phyloP scores from a whole-genome alignment of 176 grass and related monocot species.

The Cymbopogon citratus region DNA sequence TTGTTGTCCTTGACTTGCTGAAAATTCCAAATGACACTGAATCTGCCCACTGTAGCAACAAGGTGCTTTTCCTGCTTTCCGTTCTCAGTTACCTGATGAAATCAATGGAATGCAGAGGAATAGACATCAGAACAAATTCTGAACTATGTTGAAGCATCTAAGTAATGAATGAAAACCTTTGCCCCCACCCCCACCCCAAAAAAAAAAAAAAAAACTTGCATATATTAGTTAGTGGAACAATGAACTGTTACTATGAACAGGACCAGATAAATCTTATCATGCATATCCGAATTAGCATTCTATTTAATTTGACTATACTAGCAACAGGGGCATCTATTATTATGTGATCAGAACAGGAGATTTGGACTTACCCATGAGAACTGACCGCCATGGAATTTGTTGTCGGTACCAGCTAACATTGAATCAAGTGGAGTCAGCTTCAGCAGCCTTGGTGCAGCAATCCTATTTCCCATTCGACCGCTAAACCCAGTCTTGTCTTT shows the following conservation, averaged over 20 bases:
- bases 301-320: neutral
- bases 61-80: conserved; percentile 86
- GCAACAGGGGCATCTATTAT: neutral
- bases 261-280: neutral
- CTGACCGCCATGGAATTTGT: conserved; percentile 77
- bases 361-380: conserved; percentile 81
- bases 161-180: no score
- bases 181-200: no score
- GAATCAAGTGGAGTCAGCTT: conserved; percentile 91
- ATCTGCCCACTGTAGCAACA: conserved; percentile 75
- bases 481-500: conserved; percentile 86
- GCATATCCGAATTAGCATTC: neutral
- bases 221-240: neutral
- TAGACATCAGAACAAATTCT: neutral
- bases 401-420: conserved; percentile 60
- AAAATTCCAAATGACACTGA: conserved; percentile 94
- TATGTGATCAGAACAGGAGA: conserved; percentile 3
- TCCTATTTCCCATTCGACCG: conserved; percentile 78
- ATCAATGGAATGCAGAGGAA: neutral
- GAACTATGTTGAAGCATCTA: neutral
- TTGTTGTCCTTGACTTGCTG: conserved; percentile 74
- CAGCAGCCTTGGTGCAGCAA: conserved; percentile 69
- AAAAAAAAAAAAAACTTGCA: no score
- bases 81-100: conserved; percentile 69
- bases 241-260: neutral